phyloP scores from a whole-genome alignment of 805 yeast species.

The Myxozyma melibiosi region DNA sequence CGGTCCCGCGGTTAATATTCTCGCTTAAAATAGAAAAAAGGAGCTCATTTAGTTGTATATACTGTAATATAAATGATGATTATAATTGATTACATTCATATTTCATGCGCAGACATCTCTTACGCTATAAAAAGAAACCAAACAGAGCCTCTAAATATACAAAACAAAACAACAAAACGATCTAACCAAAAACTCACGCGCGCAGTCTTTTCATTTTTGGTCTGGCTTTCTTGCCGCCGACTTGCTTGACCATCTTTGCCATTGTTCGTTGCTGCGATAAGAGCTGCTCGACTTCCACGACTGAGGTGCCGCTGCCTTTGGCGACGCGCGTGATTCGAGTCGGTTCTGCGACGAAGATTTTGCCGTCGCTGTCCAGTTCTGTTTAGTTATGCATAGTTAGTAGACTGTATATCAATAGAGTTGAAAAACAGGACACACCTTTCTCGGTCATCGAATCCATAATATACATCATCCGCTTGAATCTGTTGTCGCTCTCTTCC shows the following conservation, averaged over 20 bases:
- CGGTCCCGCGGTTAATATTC: slow-evolving; percentile 26
- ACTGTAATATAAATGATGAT: not conserved
- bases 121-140: too few relatives aligned
- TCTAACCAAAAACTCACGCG: slow-evolving; percentile 12
- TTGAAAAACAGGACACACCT: slow-evolving; percentile 11
- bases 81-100: not conserved
- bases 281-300: slow-evolving; percentile 89
- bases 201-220: slow-evolving; percentile 30
- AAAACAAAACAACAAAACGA: too few relatives aligned
- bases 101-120: too few relatives aligned
- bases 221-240: slow-evolving; percentile 43
- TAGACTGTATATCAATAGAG: too few relatives aligned
- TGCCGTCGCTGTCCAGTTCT: slow-evolving; percentile 89
- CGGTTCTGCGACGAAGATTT: slow-evolving; percentile 76
- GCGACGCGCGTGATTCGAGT: slow-evolving; percentile 87
- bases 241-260: slow-evolving; percentile 86
- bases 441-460: slow-evolving; percentile 95
- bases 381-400: too few relatives aligned
- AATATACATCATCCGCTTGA: slow-evolving; percentile 85
- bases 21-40: slow-evolving; percentile 12
- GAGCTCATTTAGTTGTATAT: not conserved
- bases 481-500: slow-evolving; percentile 81
- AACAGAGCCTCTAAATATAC: too few relatives aligned
- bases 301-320: slow-evolving; percentile 90
- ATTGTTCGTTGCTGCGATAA: slow-evolving; percentile 88